A percentile compares a stretch with the other conserved stretches of the same genome.
These are phyloP conservation scores for Ganoderma meredithae DNA, from an alignment of 1,284 basidiomycete genomes.

Conservation along the genomic window DNA sequence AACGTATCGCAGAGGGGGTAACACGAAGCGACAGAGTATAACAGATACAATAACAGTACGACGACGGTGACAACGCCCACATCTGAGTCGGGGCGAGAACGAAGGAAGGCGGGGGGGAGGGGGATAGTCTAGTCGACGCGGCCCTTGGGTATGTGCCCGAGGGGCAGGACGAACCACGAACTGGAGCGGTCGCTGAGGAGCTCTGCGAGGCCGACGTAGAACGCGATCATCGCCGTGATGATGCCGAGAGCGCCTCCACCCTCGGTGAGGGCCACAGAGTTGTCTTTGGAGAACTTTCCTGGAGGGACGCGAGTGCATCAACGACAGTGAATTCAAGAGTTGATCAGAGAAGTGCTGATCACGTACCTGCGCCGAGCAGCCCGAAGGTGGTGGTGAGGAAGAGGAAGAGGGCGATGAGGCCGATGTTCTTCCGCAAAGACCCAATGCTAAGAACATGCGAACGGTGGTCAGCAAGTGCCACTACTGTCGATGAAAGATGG, in stretches of 20 bases:
- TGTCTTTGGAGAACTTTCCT: constrained; percentile 34
- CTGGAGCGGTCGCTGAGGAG: constrained; percentile 59
- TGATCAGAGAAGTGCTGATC: background rate
- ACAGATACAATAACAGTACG: background rate
- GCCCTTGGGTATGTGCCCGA: constrained; percentile 48
- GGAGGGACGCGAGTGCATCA: background rate
- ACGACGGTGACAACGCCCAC: background rate
- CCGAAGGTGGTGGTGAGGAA: constrained; percentile 74
- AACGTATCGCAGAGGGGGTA: background rate
- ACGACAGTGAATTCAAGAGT: background rate
- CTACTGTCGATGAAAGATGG: background rate
- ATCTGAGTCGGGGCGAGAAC: background rate
- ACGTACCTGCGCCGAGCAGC: constrained; percentile 59
- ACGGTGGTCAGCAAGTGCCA: constrained; percentile 4
- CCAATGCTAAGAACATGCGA: constrained; percentile 51
- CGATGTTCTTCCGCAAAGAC: constrained; percentile 70
- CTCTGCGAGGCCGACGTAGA: constrained; percentile 71
- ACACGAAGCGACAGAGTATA: background rate
- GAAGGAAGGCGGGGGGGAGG: background rate
- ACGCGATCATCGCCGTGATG: constrained; percentile 71
- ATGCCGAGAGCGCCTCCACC: constrained; percentile 82
- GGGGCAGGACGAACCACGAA: constrained; percentile 58
- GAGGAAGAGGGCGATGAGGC: constrained; percentile 75
- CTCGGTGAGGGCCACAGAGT: constrained; percentile 44
- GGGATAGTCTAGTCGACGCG: constrained; percentile 22